Conservation (phyloP, 73 alveolate genomes). For the Stentor roeselii region DNA sequence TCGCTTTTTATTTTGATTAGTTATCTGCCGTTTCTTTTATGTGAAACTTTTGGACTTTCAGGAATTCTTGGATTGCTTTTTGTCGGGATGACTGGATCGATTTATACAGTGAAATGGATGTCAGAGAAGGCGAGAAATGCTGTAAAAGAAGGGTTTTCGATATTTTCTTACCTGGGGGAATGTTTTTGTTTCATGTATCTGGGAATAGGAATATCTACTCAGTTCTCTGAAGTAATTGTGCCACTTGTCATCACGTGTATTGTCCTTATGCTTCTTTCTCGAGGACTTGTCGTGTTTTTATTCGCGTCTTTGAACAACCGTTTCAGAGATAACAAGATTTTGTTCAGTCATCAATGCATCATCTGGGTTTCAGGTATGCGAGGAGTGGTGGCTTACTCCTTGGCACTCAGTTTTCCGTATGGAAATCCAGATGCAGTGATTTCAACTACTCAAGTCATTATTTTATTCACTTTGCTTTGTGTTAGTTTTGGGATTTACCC, state of each 20-base stretch:
- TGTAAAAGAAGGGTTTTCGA: not conserved
- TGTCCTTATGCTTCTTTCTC: constrained; percentile 31
- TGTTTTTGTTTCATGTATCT: constrained; percentile 43
- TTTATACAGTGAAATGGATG: constrained; percentile 36
- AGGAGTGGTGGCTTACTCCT: constrained; percentile 51
- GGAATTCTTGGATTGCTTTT: constrained; percentile 39
- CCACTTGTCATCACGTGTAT: constrained; percentile 19
- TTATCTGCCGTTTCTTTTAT: constrained; percentile 35
- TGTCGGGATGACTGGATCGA: constrained; percentile 37
- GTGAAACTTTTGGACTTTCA: constrained; percentile 47
- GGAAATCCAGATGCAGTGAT: constrained; percentile 26
- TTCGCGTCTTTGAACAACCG: constrained; percentile 19
- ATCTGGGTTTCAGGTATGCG: constrained; percentile 51
- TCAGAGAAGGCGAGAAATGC: constrained; percentile 31
- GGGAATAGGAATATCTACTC: constrained; percentile 36
- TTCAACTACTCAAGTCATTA: constrained; percentile 32
- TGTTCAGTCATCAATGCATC: constrained; percentile 14
- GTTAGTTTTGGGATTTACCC: constrained; percentile 11
- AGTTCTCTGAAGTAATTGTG: not conserved
- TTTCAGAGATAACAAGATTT: constrained; percentile 26
- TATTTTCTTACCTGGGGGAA: constrained; percentile 34
- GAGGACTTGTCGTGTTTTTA: constrained; percentile 41
- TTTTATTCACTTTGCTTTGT: constrained; percentile 26
- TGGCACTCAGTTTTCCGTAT: constrained; percentile 38
- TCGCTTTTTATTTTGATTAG: constrained; percentile 30